phyloP scores from a whole-genome alignment of 2,329 filamentous ascomycete species.

The Fusarium nanum region DNA sequence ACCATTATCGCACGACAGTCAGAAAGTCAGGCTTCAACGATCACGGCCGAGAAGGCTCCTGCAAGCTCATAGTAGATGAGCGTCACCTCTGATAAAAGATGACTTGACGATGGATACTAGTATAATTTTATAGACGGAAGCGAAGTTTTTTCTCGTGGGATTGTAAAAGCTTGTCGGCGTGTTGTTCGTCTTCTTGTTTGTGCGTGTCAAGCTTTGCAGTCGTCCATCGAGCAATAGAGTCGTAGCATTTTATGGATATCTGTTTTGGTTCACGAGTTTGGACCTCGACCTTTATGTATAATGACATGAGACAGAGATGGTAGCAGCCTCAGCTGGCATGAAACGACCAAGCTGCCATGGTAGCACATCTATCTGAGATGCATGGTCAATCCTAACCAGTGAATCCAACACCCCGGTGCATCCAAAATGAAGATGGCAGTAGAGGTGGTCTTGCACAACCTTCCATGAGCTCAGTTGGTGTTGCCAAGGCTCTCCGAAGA shows the following conservation, averaged over 20 bases:
- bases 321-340: neutral
- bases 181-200: constrained; percentile 28
- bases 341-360: neutral
- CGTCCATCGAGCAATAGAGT: constrained; percentile 9
- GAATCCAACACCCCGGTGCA: neutral
- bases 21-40: constrained; percentile 3
- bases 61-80: constrained; percentile 12
- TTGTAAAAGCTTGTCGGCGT: constrained; percentile 26
- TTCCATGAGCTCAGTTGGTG: neutral
- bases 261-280: constrained; percentile 39
- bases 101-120: constrained; percentile 45
- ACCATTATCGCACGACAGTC: constrained; percentile 30
- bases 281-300: constrained; percentile 33
- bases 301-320: neutral
- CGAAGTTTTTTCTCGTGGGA: constrained; percentile 19
- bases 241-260: constrained; percentile 42
- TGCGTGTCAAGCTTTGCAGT: constrained; percentile 23
- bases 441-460: neutral
- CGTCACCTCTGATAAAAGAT: constrained; percentile 19
- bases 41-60: constrained; percentile 27
- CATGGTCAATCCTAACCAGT: neutral
- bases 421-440: neutral
- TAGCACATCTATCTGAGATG: neutral
- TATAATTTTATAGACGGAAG: constrained; percentile 33
- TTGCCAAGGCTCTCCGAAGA: neutral